Conservation (phyloP, 2,329 filamentous ascomycete species). For the Fusarium scirpi region DNA sequence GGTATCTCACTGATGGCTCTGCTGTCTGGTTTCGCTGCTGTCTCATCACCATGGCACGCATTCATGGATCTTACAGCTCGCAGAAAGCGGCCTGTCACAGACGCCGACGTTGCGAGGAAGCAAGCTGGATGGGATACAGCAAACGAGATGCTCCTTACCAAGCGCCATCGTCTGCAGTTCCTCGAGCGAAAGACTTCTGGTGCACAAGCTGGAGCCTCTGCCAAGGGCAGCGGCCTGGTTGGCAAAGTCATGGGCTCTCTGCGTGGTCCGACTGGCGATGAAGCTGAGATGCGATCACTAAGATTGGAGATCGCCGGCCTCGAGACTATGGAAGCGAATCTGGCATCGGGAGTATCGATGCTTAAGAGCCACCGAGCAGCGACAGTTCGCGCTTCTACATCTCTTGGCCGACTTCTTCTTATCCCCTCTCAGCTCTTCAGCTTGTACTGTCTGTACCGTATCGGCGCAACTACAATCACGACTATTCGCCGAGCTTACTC, state of each 20-base stretch:
- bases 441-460: conserved; percentile 86
- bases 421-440: conserved; percentile 77
- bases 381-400: conserved; percentile 75
- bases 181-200: conserved; percentile 72
- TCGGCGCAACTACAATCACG: conserved; percentile 77
- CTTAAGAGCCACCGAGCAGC: conserved; percentile 73
- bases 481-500: conserved; percentile 68
- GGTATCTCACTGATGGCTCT: conserved; percentile 89
- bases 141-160: conserved; percentile 81
- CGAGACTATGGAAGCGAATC: conserved; percentile 80
- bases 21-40: conserved; percentile 89
- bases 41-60: conserved; percentile 87
- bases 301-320: conserved; percentile 83
- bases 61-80: conserved; percentile 72
- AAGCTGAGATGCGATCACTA: conserved; percentile 70
- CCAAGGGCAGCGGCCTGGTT: conserved; percentile 67
- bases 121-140: conserved; percentile 83
- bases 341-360: conserved; percentile 73
- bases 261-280: conserved; percentile 71
- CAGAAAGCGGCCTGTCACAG: conserved; percentile 70
- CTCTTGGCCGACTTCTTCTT: conserved; percentile 72
- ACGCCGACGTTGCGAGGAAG: conserved; percentile 80
- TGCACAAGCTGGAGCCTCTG: conserved; percentile 41
- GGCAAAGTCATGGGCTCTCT: conserved; percentile 80
- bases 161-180: conserved; percentile 77